These are phyloP conservation scores for Leucosporidium creatinivorum DNA, from an alignment of 768 basidiomycete genomes.

Conservation along the genomic window DNA sequence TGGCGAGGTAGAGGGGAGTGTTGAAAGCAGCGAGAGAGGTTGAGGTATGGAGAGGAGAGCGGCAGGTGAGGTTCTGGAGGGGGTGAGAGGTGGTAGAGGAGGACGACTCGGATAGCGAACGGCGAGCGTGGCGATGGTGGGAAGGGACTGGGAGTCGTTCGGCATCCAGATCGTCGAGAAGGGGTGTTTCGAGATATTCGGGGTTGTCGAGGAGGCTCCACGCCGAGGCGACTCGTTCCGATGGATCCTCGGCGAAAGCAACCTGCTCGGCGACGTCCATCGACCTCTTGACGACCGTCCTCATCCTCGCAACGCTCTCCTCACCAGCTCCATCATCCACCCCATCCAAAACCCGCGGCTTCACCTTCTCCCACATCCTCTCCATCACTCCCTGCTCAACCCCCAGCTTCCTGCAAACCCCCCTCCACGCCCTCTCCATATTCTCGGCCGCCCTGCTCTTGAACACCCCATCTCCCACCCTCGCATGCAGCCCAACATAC, in stretches of 20 bases:
- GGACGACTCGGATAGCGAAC: background rate
- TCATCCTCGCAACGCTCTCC: background rate
- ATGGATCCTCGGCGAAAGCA: no score
- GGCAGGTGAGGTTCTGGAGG: slow-evolving; percentile 24
- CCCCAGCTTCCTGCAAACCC: background rate
- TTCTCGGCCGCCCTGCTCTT: slow-evolving; percentile 45
- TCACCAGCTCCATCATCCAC: slow-evolving; percentile 13
- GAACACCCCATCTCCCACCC: slow-evolving; percentile 62
- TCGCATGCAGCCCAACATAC: slow-evolving; percentile 60
- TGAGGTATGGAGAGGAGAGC: slow-evolving; percentile 40
- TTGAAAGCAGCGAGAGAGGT: slow-evolving; percentile 46
- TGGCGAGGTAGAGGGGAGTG: slow-evolving; percentile 58
- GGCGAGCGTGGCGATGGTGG: background rate
- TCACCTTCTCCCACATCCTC: slow-evolving; percentile 44
- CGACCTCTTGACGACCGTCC: background rate
- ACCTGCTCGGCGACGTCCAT: background rate
- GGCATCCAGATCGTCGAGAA: background rate
- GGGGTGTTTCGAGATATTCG: no score
- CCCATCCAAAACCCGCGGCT: slow-evolving; percentile 43
- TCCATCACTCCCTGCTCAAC: background rate
- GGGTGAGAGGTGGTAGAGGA: background rate
- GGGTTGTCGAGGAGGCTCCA: no score
- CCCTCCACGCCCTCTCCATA: slow-evolving; percentile 49
- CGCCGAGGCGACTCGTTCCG: no score
- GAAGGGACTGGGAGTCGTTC: background rate